These are phyloP conservation scores for Scalesia atractyloides DNA, from an alignment of 129 eudicot genomes.

Conservation along the genomic window DNA sequence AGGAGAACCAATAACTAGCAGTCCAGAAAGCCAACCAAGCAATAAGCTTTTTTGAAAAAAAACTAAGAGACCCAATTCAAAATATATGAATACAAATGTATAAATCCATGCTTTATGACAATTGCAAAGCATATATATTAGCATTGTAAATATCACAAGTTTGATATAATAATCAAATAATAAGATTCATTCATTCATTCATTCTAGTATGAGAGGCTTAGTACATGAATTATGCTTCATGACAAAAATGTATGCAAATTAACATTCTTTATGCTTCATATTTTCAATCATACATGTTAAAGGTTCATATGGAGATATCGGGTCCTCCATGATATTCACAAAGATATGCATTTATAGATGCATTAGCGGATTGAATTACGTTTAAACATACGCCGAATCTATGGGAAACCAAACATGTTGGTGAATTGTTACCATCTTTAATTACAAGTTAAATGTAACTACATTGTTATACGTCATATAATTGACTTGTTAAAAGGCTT, in stretches of 20 bases:
- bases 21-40: not conserved
- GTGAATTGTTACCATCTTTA: not conserved
- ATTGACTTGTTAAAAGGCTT: not conserved
- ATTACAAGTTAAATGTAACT: not conserved
- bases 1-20: not conserved
- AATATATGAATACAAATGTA: not conserved
- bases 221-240: not conserved
- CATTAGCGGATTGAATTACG: not conserved
- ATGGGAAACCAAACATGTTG: not conserved
- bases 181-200: not conserved
- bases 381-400: not conserved
- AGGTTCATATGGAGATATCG: not conserved
- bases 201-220: not conserved
- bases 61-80: not conserved
- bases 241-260: conserved; percentile 3
- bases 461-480: not conserved
- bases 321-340: not conserved
- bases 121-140: not conserved
- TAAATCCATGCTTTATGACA: conserved; percentile 3
- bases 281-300: not conserved
- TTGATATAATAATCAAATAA: not conserved
- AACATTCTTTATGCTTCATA: not conserved
- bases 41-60: not conserved
- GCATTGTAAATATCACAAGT: conserved; percentile 16
- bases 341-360: not conserved